These are phyloP conservation scores for Hyphopichia wangnamkhiaoensis DNA, from an alignment of 1,139 yeast species.

Conservation along the genomic window DNA sequence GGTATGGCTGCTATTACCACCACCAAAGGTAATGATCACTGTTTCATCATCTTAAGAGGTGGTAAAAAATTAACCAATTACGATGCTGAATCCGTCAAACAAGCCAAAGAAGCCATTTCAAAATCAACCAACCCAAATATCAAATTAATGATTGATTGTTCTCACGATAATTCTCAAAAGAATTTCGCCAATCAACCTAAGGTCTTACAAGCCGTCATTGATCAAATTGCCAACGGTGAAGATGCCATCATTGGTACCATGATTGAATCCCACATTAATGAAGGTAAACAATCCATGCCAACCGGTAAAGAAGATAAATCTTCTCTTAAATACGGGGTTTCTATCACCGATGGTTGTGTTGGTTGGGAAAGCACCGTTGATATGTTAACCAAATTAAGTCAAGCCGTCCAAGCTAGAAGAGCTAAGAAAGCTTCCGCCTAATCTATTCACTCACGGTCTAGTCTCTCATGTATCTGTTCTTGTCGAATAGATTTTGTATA, in stretches of 20 bases:
- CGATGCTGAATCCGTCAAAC: conserved; percentile 68
- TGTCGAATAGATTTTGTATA: not conserved
- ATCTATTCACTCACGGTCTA: too few species aligned
- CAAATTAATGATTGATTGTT: conserved; percentile 88
- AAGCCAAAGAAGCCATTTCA: conserved; percentile 57
- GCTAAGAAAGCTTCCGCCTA: conserved; percentile 12
- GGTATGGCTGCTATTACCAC: conserved; percentile 96
- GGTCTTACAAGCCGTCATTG: conserved; percentile 76
- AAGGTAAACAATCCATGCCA: conserved; percentile 89
- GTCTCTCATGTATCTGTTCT: too few species aligned
- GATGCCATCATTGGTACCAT: conserved; percentile 82
- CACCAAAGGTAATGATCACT: conserved; percentile 89
- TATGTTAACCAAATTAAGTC: conserved; percentile 77
- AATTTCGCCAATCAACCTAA: conserved; percentile 94
- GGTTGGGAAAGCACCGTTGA: conserved; percentile 85
- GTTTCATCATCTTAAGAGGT: conserved; percentile 92
- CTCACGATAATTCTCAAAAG: conserved; percentile 95
- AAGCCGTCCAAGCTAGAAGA: conserved; percentile 83
- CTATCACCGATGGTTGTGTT: conserved; percentile 96
- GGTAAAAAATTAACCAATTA: conserved; percentile 91
- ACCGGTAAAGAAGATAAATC: conserved; percentile 56
- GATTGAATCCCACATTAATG: conserved; percentile 93
- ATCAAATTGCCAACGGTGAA: conserved; percentile 82
- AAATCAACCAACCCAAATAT: conserved; percentile 45
- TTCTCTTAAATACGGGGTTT: conserved; percentile 88